Percentiles rank a stretch among this genome's conserved stretches.
These are phyloP conservation scores for Trametes polyzona DNA, from an alignment of 1,284 basidiomycete genomes.

Conservation along the genomic window DNA sequence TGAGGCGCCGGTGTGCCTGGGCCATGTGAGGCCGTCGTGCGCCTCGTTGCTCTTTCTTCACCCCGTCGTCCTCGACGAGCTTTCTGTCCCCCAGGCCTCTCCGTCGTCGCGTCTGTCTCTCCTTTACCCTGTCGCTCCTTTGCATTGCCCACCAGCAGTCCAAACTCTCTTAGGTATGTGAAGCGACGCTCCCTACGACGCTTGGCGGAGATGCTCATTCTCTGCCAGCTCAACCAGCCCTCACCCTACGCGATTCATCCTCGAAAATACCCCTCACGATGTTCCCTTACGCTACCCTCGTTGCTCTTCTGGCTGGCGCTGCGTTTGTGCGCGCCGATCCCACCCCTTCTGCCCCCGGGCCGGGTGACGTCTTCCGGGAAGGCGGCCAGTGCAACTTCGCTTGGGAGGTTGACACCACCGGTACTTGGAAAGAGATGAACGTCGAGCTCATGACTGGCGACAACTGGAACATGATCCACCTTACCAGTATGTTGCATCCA, in stretches of 20 bases:
- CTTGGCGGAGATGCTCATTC: neutral
- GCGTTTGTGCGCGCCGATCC: slow-evolving; percentile 54
- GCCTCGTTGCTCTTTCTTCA: slow-evolving; percentile 9
- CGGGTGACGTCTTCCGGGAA: slow-evolving; percentile 57
- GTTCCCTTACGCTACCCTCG: slow-evolving; percentile 45
- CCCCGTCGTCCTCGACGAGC: slow-evolving; percentile 11
- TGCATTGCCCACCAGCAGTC: slow-evolving; percentile 4
- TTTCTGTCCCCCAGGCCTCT: neutral
- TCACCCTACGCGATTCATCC: neutral
- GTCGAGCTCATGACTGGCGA: slow-evolving; percentile 82
- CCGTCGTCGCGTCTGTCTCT: slow-evolving; percentile 12
- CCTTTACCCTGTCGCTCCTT: slow-evolving; percentile 16
- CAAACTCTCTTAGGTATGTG: neutral
- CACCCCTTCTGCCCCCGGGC: slow-evolving; percentile 49
- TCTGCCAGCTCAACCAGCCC: slow-evolving; percentile 9
- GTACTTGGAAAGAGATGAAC: slow-evolving; percentile 65
- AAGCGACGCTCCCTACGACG: neutral
- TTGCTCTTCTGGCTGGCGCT: slow-evolving; percentile 44
- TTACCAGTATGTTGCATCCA: slow-evolving; percentile 67
- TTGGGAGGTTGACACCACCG: slow-evolving; percentile 61
- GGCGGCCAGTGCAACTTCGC: slow-evolving; percentile 55
- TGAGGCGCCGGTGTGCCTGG: neutral
- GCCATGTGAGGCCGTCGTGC: neutral
- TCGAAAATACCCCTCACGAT: slow-evolving; percentile 34
- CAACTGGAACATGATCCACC: slow-evolving; percentile 71